Evolutionary conservation across 768 basidiomycete genomes (phyloP).

Genomic region (Boletus rubropictus): DNA sequence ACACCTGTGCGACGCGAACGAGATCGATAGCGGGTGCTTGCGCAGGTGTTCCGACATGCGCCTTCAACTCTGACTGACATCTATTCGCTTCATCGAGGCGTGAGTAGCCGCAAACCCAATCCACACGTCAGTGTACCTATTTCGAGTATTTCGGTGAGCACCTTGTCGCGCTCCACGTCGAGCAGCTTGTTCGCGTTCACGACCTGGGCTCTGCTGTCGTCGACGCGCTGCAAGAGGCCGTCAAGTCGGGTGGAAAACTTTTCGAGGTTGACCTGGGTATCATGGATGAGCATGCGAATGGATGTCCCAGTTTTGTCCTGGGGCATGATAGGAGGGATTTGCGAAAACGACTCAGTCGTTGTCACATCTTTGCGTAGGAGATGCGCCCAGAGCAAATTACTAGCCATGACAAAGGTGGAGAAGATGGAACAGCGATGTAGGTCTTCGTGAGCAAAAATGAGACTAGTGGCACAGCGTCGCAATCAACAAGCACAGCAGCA

Average conservation of each 20-base stretch:
- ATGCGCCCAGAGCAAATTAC: constrained; percentile 46
- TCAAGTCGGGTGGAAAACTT: constrained; percentile 56
- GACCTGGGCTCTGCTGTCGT: constrained; percentile 50
- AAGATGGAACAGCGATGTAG: neutral
- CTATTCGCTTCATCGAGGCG: constrained; percentile 46
- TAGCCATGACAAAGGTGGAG: constrained; percentile 2
- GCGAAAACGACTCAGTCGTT: constrained; percentile 17
- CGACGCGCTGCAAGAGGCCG: constrained; percentile 44
- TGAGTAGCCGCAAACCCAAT: neutral
- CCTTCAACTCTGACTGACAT: constrained; percentile 56
- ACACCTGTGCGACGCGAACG: constrained; percentile 37
- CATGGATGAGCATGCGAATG: constrained; percentile 66
- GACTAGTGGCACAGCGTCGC: fast-evolving
- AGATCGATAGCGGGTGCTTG: constrained; percentile 40
- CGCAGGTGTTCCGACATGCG: constrained; percentile 50
- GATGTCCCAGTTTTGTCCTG: constrained; percentile 64
- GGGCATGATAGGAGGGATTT: constrained; percentile 39
- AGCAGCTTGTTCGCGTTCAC: constrained; percentile 50
- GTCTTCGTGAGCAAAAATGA: too few relatives aligned
- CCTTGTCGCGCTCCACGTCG: constrained; percentile 51
- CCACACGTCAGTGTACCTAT: neutral
- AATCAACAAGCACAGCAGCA: constrained; percentile 26
- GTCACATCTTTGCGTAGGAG: constrained; percentile 42
- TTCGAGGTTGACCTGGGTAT: constrained; percentile 68
- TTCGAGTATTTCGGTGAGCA: constrained; percentile 44